Evolutionary conservation across 352 stramenopile genomes (phyloP), one percentile per base, ranked within the genome.

Genomic region (Pythium aquatile): DNA sequence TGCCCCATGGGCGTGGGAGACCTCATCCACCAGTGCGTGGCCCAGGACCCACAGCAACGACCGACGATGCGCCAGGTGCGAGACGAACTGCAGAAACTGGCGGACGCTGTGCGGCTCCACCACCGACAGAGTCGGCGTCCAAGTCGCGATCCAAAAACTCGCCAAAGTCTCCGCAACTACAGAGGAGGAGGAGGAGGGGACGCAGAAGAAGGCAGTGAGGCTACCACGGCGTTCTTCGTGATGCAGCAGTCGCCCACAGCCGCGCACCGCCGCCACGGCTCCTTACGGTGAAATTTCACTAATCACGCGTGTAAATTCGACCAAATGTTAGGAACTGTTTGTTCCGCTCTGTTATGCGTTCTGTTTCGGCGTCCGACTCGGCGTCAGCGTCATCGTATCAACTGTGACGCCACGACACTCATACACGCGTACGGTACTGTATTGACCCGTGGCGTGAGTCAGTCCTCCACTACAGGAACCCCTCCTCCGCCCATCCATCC

Each of bases 1-100:
- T 65, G 55, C 20, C 63, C 56, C 16, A 30, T 42, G 35, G 57
- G 54, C 24, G 30, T 69, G 33, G 39, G 39, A 1, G 63, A 69
- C 20, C 47, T 69, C 11, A 61, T 69, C 37, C 55, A 44, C 33
- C 56, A 60, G 47, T 69, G 63, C 29, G 37, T 69, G 24, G 47
- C 30, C 4, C 32, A 57, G 17, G 33, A 46, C 1, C 56, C 63
- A 8, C 48, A 64, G 56, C 13, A n/a, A 6, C 56, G 63, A 14
- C 63, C 63, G 39, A 61, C 24, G 13, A 61, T 65, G 37, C 39
- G 20, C 2, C 26, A 37, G 3, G 56, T 69, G 16, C 56, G 48
- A 6, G 56, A 69, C 49, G 42, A 56, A 6, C 32, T 69, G 49
- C 56, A 44, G 16, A 8, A 32, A 6, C 17, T 65, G 30, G 55